Evolutionary conservation across 257 asterid genomes (phyloP).

Genomic region (Echium plantagineum): DNA sequence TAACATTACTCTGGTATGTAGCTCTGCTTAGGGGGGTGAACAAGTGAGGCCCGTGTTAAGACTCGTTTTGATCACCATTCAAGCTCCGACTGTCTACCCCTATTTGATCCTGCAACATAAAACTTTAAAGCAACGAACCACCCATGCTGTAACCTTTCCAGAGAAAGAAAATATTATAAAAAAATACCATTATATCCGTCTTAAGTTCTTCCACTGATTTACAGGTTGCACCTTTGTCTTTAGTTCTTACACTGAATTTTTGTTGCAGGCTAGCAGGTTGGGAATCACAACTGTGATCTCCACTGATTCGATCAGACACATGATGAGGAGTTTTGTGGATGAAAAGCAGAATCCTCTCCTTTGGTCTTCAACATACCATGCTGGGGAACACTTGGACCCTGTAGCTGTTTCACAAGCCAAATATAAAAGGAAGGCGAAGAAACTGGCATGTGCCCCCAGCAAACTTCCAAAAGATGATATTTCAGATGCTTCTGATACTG

Average conservation of each 20-base stretch:
- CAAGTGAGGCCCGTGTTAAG: neutral
- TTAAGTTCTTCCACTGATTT: neutral
- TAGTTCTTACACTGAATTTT: neutral
- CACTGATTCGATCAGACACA: constrained; percentile 97
- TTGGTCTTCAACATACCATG: constrained; percentile 99
- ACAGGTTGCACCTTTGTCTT: neutral
- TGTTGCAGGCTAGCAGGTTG: constrained; percentile 84
- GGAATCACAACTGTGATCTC: constrained; percentile 96
- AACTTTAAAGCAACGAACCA: neutral
- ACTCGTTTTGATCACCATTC: neutral
- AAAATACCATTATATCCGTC: neutral
- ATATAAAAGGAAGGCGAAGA: constrained; percentile 81
- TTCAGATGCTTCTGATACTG: constrained; percentile 19
- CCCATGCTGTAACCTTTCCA: neutral
- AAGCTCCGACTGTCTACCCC: no score
- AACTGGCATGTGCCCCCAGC: constrained; percentile 45
- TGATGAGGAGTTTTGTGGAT: constrained; percentile 97
- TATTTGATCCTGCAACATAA: no score
- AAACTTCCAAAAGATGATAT: constrained; percentile 35
- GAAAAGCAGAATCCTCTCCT: constrained; percentile 88
- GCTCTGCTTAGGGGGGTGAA: neutral
- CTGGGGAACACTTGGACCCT: constrained; percentile 90
- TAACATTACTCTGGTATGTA: neutral
- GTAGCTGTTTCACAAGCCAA: constrained; percentile 86
- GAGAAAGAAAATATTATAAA: neutral